Evolutionary conservation across 371 early-diverging fungal species (phyloP).

Genomic region (Apophysomyces sp.): DNA sequence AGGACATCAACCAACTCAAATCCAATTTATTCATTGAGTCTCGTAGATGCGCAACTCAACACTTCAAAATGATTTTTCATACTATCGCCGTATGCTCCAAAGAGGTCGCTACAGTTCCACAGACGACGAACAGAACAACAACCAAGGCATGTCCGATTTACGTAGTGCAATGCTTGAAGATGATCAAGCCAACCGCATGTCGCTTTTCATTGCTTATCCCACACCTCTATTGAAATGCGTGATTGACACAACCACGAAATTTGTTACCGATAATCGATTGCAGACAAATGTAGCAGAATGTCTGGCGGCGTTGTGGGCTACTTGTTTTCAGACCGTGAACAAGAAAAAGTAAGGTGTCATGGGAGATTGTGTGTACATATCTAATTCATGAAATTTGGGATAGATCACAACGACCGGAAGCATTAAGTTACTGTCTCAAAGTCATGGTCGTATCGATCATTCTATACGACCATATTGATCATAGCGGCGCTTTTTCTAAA

Average conservation of each 20-base stretch:
- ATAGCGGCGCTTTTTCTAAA: slow-evolving; percentile 77
- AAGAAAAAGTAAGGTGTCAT: slow-evolving; percentile 39
- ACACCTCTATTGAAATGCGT: slow-evolving; percentile 91
- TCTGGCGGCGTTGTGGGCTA: slow-evolving; percentile 65
- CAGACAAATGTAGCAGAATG: slow-evolving; percentile 59
- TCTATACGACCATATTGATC: slow-evolving; percentile 89
- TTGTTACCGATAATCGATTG: slow-evolving; percentile 43
- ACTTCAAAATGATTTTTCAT: slow-evolving; percentile 96
- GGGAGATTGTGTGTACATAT: not conserved
- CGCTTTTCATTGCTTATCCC: slow-evolving; percentile 93
- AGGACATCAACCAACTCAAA: not conserved
- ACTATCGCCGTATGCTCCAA: slow-evolving; percentile 88
- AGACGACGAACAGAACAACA: slow-evolving; percentile 6
- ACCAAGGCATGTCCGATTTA: slow-evolving; percentile 34
- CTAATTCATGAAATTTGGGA: slow-evolving; percentile 3
- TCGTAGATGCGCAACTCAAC: slow-evolving; percentile 84
- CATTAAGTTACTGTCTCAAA: slow-evolving; percentile 62
- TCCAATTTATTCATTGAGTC: not conserved
- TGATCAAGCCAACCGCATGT: slow-evolving; percentile 89
- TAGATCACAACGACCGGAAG: slow-evolving; percentile 49
- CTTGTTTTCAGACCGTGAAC: slow-evolving; percentile 68
- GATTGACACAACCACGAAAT: slow-evolving; percentile 73
- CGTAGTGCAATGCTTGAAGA: slow-evolving; percentile 72
- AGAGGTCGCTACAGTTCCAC: slow-evolving; percentile 50
- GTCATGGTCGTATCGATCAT: slow-evolving; percentile 90